These are phyloP conservation scores for Nakazawaea pomicola DNA, from an alignment of 805 yeast species.

Conservation along the genomic window DNA sequence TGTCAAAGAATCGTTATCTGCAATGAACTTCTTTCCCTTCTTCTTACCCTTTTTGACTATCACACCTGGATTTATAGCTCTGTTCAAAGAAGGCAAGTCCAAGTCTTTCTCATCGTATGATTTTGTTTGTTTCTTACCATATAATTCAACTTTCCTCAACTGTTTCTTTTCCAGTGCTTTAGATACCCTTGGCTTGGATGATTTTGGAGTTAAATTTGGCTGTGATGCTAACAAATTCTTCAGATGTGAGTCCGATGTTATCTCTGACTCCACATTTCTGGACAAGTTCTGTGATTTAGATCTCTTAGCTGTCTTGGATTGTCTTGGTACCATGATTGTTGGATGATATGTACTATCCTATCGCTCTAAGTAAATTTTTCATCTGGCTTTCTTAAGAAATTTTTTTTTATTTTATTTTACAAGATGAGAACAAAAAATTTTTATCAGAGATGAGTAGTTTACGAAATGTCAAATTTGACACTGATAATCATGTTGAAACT, in stretches of 20 bases:
- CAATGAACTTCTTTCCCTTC: slow-evolving; percentile 78
- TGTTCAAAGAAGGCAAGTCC: slow-evolving; percentile 74
- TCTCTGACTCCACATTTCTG: slow-evolving; percentile 61
- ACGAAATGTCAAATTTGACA: no score
- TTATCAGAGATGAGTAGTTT: no score
- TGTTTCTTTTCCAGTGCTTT: slow-evolving; percentile 59
- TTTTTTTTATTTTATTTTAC: slow-evolving; percentile 1
- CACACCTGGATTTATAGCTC: slow-evolving; percentile 80
- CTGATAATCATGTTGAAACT: no score
- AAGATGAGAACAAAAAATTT: no score
- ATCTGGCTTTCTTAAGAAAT: neutral
- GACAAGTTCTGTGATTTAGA: slow-evolving; percentile 44
- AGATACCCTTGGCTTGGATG: slow-evolving; percentile 42
- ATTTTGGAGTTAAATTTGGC: slow-evolving; percentile 57
- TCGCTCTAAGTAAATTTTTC: neutral
- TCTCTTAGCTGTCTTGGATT: slow-evolving; percentile 57
- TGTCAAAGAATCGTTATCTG: slow-evolving; percentile 58
- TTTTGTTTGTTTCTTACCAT: slow-evolving; percentile 56
- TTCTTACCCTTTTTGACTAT: slow-evolving; percentile 70
- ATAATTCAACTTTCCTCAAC: slow-evolving; percentile 57
- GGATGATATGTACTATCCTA: neutral
- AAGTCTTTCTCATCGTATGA: slow-evolving; percentile 74
- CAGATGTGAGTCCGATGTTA: slow-evolving; percentile 60
- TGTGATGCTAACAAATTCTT: slow-evolving; percentile 56
- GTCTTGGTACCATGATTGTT: slow-evolving; percentile 47